Evolutionary conservation across 2,329 filamentous ascomycete genomes (phyloP), one percentile per base, ranked within the genome.

Genomic region (Neonectria punicea): DNA sequence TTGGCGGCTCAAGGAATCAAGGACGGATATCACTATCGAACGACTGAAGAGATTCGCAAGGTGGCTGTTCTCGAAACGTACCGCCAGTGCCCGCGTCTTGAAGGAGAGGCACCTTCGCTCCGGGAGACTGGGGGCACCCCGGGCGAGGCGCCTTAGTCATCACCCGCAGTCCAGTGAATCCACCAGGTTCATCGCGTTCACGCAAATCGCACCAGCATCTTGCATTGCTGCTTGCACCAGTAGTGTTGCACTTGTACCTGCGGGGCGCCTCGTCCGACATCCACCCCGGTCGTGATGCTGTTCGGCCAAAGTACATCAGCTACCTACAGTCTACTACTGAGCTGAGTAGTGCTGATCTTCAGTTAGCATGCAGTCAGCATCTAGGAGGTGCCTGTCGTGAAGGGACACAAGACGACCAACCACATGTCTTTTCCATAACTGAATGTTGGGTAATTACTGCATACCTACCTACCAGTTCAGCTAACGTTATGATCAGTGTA

Each of bases 1-100:
- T 30, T 36, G 46, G 56, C 49, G 56, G 11, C 11, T 53, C n/a
- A 32, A 10, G 18, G 25, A 20, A 46, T 25, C 20, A 41, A 58
- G 20, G 30, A 39, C 49, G 50, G 44, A 58, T 66, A 59, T 70
- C 56, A 54, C 44, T 59, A 67, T 72, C 61, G 63, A 65, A 66
- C 53, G 60, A 68, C 67, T 57, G 61, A 39, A 30, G 53, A 61
- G 44, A 59, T 50, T 67, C 60, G 61, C 56, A 64, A 66, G 64
- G 62, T 67, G 56, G 63, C 57, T 62, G 61, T 61, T 65, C 61
- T 58, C 50, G 47, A 65, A 63, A 64, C 58, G 54, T 59, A 67
- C 59, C 41, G 44, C 54, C 53, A 57, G 50, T 43, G 53, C 62
- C 63, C 60, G 60, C 36, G 51, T 63, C 68, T 66, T 54, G 51